Evolutionary conservation across 257 asterid genomes (phyloP).

Genomic region (Salvia splendens): DNA sequence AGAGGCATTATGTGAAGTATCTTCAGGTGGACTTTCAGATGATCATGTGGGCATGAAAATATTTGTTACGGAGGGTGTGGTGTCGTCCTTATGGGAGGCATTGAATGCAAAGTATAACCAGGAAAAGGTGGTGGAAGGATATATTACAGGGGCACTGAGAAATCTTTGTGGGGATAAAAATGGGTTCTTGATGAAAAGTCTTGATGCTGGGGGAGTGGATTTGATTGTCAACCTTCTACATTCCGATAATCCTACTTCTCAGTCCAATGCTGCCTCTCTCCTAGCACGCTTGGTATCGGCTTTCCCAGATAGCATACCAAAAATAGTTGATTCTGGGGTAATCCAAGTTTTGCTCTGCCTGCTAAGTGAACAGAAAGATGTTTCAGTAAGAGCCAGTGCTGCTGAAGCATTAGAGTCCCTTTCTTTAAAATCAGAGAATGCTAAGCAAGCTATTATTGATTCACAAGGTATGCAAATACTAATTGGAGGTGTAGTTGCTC

Average conservation of each 20-base stretch:
- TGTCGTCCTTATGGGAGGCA: slow-evolving; percentile 79
- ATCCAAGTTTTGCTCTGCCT: slow-evolving; percentile 62
- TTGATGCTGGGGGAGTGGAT: slow-evolving; percentile 87
- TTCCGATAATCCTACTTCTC: slow-evolving; percentile 64
- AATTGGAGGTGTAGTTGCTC: slow-evolving; percentile 77
- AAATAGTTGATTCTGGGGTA: slow-evolving; percentile 71
- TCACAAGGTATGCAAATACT: slow-evolving; percentile 68
- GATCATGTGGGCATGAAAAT: slow-evolving; percentile 83
- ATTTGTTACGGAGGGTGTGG: slow-evolving; percentile 83
- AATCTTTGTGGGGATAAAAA: slow-evolving; percentile 89
- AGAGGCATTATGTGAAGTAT: slow-evolving; percentile 70
- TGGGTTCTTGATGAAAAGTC: slow-evolving; percentile 71
- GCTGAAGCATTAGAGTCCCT: slow-evolving; percentile 85
- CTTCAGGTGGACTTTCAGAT: slow-evolving; percentile 70
- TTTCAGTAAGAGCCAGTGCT: slow-evolving; percentile 75
- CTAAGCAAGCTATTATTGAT: slow-evolving; percentile 59
- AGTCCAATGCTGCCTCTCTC: slow-evolving; percentile 87
- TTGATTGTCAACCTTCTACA: slow-evolving; percentile 67
- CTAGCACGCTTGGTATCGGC: slow-evolving; percentile 65
- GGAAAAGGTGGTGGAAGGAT: slow-evolving; percentile 79
- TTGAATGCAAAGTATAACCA: slow-evolving; percentile 52
- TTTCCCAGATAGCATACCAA: slow-evolving; percentile 63
- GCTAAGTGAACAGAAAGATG: slow-evolving; percentile 59
- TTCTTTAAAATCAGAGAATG: slow-evolving; percentile 63
- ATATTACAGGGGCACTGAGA: slow-evolving; percentile 73